Evolutionary conservation across 768 basidiomycete genomes (phyloP), one percentile per base, ranked within the genome.

Genomic region (Naganishia vaughanmartiniae): DNA sequence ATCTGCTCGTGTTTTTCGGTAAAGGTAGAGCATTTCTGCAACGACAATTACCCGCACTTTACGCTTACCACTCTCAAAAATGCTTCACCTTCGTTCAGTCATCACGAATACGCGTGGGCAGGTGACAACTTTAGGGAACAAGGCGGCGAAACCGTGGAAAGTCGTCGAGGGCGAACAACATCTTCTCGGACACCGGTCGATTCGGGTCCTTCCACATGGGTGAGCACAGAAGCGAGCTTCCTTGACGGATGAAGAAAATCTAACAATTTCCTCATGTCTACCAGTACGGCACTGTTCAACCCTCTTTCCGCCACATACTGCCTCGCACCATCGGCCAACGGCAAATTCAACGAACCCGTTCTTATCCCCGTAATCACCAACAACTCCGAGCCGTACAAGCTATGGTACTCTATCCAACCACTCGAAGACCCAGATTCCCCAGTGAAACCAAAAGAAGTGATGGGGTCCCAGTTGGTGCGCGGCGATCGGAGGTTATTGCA

Each of bases 201-300:
- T 98, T 65, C 88, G 90, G 73, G 89, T 94, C 86, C 91, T 92
- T 0, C 93, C 93, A 12, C 92, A 92, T 75, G 92, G 81, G 84
- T 83, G 65, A 53, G 78, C 65, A 19, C 14, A 7, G 17, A 45
- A 17, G 63, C 6, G 33, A 33, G 28, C 42, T n/a, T n/a, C n/a
- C n/a, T n/a, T n/a, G n/a, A n/a, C n/a, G n/a, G n/a, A n/a, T n/a
- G n/a, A 36, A 31, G 45, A 31, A 26, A 4, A 39, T 56, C 10
- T 42, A 30, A 42, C 12, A 24, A 14, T n/a, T 65, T 51, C 24
- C 67, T 58, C 48, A 67, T 68, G 17, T 45, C 33, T 15, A 42
- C 31, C 65, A 84, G 93, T 79, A 96, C 93, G 2, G 94, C 93
- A 4, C 88, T 89, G 26, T 84, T 98, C 54, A 94, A 95, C 75